Evolutionary conservation across 208 protist genomes (phyloP).

Genomic region (Acanthamoeba sp.): DNA sequence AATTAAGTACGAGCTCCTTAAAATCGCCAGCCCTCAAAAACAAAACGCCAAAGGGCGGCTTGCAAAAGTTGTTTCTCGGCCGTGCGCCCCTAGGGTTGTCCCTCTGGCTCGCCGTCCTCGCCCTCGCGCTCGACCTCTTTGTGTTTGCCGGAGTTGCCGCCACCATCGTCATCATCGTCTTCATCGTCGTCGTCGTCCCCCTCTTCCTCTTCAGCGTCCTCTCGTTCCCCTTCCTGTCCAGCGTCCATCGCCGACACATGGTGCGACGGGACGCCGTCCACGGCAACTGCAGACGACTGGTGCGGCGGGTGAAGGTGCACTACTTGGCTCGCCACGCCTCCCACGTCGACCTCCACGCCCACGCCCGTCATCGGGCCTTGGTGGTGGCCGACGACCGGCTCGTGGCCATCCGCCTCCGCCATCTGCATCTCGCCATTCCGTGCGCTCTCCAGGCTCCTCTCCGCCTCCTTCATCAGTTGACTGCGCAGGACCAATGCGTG

Average conservation of each 20-base stretch:
- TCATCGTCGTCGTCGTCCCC: background rate
- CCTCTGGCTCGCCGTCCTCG: background rate
- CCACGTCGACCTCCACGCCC: background rate
- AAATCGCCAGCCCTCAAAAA: too few species aligned
- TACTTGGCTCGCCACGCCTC: too few species aligned
- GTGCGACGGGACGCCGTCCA: too few species aligned
- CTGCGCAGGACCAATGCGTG: too few species aligned
- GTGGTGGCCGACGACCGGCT: too few species aligned
- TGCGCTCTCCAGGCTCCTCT: background rate
- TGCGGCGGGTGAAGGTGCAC: background rate
- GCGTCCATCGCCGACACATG: background rate
- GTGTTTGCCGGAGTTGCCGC: too few species aligned
- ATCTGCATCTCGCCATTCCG: background rate
- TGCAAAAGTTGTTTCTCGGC: too few species aligned
- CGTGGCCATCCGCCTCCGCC: too few species aligned
- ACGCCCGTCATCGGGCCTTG: background rate
- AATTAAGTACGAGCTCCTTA: too few species aligned
- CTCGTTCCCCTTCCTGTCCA: background rate
- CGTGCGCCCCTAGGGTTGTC: background rate
- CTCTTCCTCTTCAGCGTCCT: background rate
- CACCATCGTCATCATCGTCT: background rate
- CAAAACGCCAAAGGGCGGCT: too few species aligned
- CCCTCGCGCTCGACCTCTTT: background rate
- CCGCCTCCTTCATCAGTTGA: slow-evolving; percentile 52
- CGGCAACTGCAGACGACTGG: too few species aligned